These are phyloP conservation scores for Ceratobasidium sp. DNA, from an alignment of 1,284 basidiomycete species.

Conservation along the genomic window DNA sequence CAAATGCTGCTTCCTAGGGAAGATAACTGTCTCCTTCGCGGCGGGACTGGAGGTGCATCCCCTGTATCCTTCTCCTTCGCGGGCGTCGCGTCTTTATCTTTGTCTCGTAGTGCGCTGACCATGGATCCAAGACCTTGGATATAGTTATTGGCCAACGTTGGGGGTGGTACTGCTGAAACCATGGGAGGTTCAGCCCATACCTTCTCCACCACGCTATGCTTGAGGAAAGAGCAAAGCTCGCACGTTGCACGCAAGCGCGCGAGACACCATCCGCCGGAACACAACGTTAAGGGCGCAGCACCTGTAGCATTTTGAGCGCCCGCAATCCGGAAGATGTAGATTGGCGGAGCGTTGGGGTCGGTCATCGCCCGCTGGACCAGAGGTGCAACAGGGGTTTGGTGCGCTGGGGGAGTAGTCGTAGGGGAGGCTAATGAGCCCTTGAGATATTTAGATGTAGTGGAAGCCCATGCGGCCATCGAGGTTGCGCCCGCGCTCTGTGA, in stretches of 20 bases:
- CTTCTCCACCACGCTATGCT: slow-evolving; percentile 83
- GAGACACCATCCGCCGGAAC: slow-evolving; percentile 83
- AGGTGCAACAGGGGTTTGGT: background rate
- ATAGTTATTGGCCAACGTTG: background rate
- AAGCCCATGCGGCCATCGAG: slow-evolving; percentile 46
- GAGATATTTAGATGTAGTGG: slow-evolving; percentile 48
- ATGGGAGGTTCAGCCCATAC: slow-evolving; percentile 81
- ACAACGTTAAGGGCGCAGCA: slow-evolving; percentile 75
- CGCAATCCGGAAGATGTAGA: slow-evolving; percentile 61
- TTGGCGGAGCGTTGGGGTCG: slow-evolving; percentile 50
- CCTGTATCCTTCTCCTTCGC: slow-evolving; percentile 22
- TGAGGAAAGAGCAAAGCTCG: slow-evolving; percentile 91
- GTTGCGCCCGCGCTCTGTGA: slow-evolving; percentile 17
- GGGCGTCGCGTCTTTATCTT: background rate
- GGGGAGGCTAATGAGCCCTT: slow-evolving; percentile 45
- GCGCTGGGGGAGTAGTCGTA: slow-evolving; percentile 13
- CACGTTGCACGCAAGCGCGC: slow-evolving; percentile 86
- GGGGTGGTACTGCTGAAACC: slow-evolving; percentile 52
- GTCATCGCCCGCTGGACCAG: slow-evolving; percentile 35
- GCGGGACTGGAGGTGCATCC: slow-evolving; percentile 43
- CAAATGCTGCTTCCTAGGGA: slow-evolving; percentile 46
- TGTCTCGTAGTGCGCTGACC: slow-evolving; percentile 32
- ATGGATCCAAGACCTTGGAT: slow-evolving; percentile 18
- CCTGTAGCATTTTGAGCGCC: slow-evolving; percentile 38
- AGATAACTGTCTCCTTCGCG: slow-evolving; percentile 43